Percentiles rank a stretch among this genome's conserved stretches.
These are phyloP conservation scores for Cylindricascospora bacillispora DNA, from an alignment of 1,139 yeast species.

Conservation along the genomic window DNA sequence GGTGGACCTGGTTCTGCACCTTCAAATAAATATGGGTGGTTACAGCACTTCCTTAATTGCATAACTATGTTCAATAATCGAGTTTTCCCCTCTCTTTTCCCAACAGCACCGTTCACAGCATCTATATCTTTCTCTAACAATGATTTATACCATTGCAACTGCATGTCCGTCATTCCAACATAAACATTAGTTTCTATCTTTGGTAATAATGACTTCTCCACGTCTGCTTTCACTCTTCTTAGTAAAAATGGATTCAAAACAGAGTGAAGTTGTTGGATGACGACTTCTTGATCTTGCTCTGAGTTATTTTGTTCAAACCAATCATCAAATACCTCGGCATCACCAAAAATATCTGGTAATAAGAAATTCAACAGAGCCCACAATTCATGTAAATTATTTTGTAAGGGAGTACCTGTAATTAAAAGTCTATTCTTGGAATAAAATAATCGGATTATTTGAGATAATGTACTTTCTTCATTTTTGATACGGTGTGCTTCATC, in stretches of 20 bases:
- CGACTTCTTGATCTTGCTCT: constrained; percentile 52
- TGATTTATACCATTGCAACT: constrained; percentile 78
- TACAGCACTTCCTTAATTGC: constrained; percentile 94
- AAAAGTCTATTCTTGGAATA: constrained; percentile 73
- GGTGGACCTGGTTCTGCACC: constrained; percentile 99
- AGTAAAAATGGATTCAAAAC: constrained; percentile 77
- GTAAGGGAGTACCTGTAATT: constrained; percentile 94
- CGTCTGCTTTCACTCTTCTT: constrained; percentile 85
- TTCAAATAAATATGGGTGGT: constrained; percentile 91
- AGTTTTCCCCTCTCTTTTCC: constrained; percentile 83
- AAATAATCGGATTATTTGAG: constrained; percentile 80
- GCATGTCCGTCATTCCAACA: constrained; percentile 94
- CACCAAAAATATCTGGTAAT: constrained; percentile 89
- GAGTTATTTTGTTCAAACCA: constrained; percentile 54
- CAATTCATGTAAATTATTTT: constrained; percentile 84
- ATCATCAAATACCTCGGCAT: constrained; percentile 76
- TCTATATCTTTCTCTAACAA: constrained; percentile 86
- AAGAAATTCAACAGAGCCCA: constrained; percentile 91
- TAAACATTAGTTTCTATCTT: constrained; percentile 83
- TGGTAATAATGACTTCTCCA: constrained; percentile 80
- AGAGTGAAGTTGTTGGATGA: constrained; percentile 75
- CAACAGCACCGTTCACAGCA: constrained; percentile 88
- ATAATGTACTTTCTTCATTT: constrained; percentile 80
- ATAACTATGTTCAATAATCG: constrained; percentile 83
- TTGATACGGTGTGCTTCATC: constrained; percentile 97